Conservation (phyloP, 139 green algal species). For the Haematococcus lacustris region DNA sequence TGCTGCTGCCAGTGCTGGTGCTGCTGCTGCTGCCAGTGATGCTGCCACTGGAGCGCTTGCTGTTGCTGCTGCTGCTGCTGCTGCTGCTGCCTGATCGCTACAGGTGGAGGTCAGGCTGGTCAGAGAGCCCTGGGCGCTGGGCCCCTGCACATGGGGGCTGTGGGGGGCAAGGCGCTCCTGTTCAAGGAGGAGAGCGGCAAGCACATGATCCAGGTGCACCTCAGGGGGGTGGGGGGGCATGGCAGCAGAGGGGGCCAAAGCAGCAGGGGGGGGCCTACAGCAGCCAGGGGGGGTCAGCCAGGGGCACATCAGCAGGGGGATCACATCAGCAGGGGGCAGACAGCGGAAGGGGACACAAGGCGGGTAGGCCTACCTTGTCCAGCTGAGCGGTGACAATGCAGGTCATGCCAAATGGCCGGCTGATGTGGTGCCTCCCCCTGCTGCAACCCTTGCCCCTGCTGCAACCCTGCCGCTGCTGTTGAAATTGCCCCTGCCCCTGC, state of each 20-base stretch:
- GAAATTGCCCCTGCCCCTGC: too few relatives aligned
- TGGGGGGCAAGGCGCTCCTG: conserved; percentile 30
- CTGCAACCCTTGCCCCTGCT: too few relatives aligned
- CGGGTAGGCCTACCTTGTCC: not conserved
- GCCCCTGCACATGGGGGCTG: conserved; percentile 32
- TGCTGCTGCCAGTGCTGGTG: too few relatives aligned
- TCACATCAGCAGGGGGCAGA: not conserved
- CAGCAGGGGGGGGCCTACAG: not conserved
- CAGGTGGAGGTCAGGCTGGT: not conserved
- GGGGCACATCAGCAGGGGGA: not conserved
- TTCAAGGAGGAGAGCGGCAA: conserved; percentile 22
- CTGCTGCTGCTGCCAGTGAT: too few relatives aligned
- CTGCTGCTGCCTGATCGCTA: conserved; percentile 4
- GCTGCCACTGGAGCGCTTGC: too few relatives aligned
- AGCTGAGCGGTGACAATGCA: not conserved
- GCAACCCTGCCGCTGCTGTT: too few relatives aligned
- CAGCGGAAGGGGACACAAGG: not conserved
- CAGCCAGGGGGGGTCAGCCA: not conserved
- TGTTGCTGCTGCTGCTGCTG: not conserved
- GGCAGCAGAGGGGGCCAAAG: too few relatives aligned
- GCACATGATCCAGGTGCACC: conserved; percentile 30
- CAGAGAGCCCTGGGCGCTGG: conserved; percentile 5
- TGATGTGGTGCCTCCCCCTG: not conserved
- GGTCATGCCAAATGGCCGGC: not conserved
- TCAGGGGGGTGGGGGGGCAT: not conserved